These are phyloP conservation scores for Allium sativum DNA, from an alignment of 106 monocot genomes.

Conservation along the genomic window DNA sequence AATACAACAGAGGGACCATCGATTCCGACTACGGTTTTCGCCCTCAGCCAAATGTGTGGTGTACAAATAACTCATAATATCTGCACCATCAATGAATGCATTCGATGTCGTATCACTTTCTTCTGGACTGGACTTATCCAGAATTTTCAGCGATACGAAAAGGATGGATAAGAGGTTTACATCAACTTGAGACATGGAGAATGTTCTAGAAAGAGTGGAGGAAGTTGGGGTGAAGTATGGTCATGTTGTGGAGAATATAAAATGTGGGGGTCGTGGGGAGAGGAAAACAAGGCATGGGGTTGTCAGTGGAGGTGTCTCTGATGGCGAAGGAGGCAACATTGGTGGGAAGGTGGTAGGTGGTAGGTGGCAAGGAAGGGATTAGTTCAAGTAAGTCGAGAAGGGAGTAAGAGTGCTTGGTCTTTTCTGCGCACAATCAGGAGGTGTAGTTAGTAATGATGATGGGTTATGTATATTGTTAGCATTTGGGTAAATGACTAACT, in stretches of 20 bases:
- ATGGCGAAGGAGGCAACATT: conserved; percentile 22
- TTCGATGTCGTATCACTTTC: conserved; percentile 35
- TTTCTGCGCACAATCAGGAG: conserved; percentile 20
- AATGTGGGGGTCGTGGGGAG: background rate
- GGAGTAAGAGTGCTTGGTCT: conserved; percentile 34
- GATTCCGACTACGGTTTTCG: conserved; percentile 38
- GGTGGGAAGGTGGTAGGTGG: conserved; percentile 33
- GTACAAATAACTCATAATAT: conserved; percentile 9
- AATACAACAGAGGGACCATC: conserved; percentile 20
- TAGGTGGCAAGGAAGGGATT: conserved; percentile 5
- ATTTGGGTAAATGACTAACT: background rate
- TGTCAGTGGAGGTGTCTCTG: conserved; percentile 18
- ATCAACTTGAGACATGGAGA: conserved; percentile 4
- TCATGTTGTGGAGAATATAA: conserved; percentile 3
- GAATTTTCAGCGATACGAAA: conserved; percentile 16
- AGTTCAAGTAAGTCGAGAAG: conserved; percentile 28
- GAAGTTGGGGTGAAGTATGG: conserved; percentile 12
- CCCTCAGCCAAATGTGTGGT: conserved; percentile 21
- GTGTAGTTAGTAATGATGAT: background rate
- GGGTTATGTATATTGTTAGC: background rate
- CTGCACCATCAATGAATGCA: conserved; percentile 20
- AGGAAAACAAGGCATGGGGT: conserved; percentile 6
- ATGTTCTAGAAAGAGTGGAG: conserved; percentile 5
- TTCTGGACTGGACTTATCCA: conserved; percentile 29
- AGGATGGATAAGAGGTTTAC: conserved; percentile 16